Percentiles rank a stretch among this genome's conserved stretches.
phyloP scores from a whole-genome alignment of 140 eudicot species.

The Ambrosia hybrid region DNA sequence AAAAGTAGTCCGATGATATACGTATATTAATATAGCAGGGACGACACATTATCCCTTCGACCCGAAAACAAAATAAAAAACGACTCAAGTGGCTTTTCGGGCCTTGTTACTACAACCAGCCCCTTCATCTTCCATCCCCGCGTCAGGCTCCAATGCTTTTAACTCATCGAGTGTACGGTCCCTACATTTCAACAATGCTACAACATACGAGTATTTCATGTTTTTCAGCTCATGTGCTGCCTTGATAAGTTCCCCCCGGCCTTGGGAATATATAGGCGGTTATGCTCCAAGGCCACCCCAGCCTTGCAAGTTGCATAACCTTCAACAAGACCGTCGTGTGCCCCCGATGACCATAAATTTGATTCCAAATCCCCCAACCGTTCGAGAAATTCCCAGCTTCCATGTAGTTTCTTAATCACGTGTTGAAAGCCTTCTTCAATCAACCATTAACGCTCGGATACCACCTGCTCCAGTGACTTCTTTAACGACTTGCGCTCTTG shows the following conservation, averaged over 20 bases:
- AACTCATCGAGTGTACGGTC: not conserved
- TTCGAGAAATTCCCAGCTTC: not conserved
- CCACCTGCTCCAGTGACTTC: slow-evolving; percentile 1
- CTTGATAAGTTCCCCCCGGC: not conserved
- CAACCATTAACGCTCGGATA: not conserved
- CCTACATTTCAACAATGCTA: not conserved
- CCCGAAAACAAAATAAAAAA: too few species aligned
- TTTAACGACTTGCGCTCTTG: not conserved
- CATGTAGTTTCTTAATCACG: not conserved
- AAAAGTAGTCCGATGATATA: too few species aligned
- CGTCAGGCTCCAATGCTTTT: not conserved
- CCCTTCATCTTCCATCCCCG: not conserved
- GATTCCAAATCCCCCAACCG: not conserved
- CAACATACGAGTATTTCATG: not conserved
- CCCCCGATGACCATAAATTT: not conserved
- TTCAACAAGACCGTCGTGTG: not conserved
- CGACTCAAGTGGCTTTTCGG: not conserved
- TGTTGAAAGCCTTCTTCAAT: not conserved
- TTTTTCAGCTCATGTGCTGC: not conserved
- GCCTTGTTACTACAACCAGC: too few species aligned
- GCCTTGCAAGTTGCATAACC: not conserved
- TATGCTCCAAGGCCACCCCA: not conserved
- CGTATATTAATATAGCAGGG: too few species aligned
- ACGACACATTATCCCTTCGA: too few species aligned
- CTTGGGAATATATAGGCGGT: not conserved